phyloP scores from a whole-genome alignment of 192 early-diverging fungal genomes.

The Tieghemiomyces parasiticus region DNA sequence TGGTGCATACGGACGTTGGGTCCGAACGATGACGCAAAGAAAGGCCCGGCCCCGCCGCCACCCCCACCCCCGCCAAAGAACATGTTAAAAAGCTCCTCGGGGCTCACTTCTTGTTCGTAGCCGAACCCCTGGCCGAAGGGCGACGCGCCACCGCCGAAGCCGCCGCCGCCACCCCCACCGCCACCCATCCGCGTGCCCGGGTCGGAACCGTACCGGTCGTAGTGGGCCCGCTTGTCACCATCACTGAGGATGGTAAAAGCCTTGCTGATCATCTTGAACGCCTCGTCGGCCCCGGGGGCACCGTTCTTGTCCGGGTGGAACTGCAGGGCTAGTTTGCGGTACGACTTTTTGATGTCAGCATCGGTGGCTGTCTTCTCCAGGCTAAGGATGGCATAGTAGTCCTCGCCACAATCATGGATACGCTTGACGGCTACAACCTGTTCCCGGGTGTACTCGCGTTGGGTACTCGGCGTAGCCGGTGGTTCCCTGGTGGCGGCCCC shows the following conservation, averaged over 20 bases:
- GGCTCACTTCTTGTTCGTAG: slow-evolving; percentile 61
- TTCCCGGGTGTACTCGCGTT: slow-evolving; percentile 55
- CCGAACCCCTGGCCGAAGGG: slow-evolving; percentile 10
- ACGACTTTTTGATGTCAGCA: slow-evolving; percentile 81
- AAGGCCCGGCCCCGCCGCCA: slow-evolving; percentile 16
- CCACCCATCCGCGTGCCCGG: slow-evolving; percentile 27
- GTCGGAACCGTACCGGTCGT: slow-evolving; percentile 75
- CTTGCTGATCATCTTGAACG: slow-evolving; percentile 90
- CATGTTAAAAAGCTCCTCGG: slow-evolving; percentile 94
- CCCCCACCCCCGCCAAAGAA: slow-evolving; percentile 70
- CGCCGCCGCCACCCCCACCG: slow-evolving; percentile 21
- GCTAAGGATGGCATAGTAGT: slow-evolving; percentile 75
- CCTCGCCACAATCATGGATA: slow-evolving; percentile 54
- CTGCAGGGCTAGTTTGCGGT: slow-evolving; percentile 83
- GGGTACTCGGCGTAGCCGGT: slow-evolving; percentile 12
- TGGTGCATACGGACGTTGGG: slow-evolving; percentile 13
- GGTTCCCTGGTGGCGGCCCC: neutral
- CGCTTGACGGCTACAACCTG: slow-evolving; percentile 63
- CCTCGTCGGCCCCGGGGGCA: slow-evolving; percentile 90
- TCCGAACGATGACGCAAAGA: slow-evolving; percentile 26
- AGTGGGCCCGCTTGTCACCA: slow-evolving; percentile 63
- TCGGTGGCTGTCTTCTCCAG: slow-evolving; percentile 62
- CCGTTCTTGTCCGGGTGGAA: slow-evolving; percentile 95
- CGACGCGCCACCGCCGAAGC: slow-evolving; percentile 17
- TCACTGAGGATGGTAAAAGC: slow-evolving; percentile 84